Base-by-base conservation (phyloP, 2,329 filamentous ascomycete genomes). In the Curvularia eragrostidis region DNA sequence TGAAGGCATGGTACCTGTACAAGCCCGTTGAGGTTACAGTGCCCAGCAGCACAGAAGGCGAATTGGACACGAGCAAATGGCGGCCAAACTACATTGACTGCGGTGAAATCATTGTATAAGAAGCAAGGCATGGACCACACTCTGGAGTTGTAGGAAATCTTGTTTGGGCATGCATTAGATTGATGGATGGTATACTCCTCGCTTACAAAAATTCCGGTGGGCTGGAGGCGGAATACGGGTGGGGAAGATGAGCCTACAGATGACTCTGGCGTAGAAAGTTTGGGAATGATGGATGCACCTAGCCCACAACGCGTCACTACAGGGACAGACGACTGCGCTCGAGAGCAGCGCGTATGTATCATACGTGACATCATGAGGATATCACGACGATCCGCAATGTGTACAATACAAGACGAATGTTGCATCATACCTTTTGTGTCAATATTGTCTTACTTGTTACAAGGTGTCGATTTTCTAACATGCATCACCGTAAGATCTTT, bases 1-100 rank as follows among this genome's bases (percentile, higher is more conserved):
- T 99, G 72, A 96, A 97, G 83, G 84, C 89, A 5, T 99, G 95
- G 95, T 99, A 99, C 78, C 82, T 99, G 52, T 99, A 99, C 81
- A 93, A 89, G 75, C 94, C 95, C 1, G 73, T 85, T 32, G 75
- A 82, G 23, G 77, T 81, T 6, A 79, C 79, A 30, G 72, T 85
- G 52, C 84, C 85, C 24, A 85, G 81, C 64, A 82, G 82, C 61
- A 80, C 74, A 62, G 76, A 74, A 36, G 71, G 74, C 9, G 68
- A 69, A 43, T 66, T 71, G 21, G 72, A 75, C 47, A 67, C 69
- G 26, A 77, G 69, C 56, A 70, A 70, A 24, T 87, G 84, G 81
- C 81, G 79, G 68, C 81, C 84, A n/a, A 81, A 84, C 57, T 78
- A 84, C 73, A 77, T 87, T 53, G 85, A 87, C 73, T 76, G 80